Base-by-base conservation (phyloP, 2,329 filamentous ascomycete genomes). In the Verticillium nubilum region DNA sequence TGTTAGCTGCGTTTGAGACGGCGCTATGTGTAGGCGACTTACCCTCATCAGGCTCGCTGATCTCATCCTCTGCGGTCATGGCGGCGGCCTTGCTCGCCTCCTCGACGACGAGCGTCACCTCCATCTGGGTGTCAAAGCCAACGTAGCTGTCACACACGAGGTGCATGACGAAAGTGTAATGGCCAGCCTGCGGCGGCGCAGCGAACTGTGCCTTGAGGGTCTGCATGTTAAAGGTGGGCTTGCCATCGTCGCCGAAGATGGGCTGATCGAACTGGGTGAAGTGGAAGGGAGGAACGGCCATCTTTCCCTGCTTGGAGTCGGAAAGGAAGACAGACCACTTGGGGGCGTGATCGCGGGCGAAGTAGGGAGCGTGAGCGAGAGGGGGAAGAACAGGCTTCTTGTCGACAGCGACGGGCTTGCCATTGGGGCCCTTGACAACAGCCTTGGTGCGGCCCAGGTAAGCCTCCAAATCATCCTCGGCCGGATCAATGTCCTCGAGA, bases 31-130 rank as follows among this genome's bases (percentile, higher is more conserved):
- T 52, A 23, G 54, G 50, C 17, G 56, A 80, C 88, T 80, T 82
- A 97, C 95, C 95, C 81, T 99, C 95, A 64, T 98, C 95, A 35
- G 96, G 95, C 73, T 99, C 95, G 71, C 91, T 96, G 66, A 99
- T 99, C 61, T 99, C 95, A 68, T 97, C 95, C 66, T 97, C 92
- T 54, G 87, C 90, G 57, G 86, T 85, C 70, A 96, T 87, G 66
- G 89, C 85, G 23, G 85, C 88, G 5, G 91, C 93, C 77, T 94
- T 95, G 74, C 86, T 90, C 33, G 91, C 88, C 68, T 98, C 93
- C 69, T 97, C 92, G 9, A 99, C 92, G 28, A 89, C 85, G 58
- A 99, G 82, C 1, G 90, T 92, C 28, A 97, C 91, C 70, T 97
- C 92, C 81, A 91, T 86, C 81, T 92, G 95, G 56, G 89, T 90